Conservation (phyloP, 768 basidiomycete species). For the Melanogaster broomeanus region DNA sequence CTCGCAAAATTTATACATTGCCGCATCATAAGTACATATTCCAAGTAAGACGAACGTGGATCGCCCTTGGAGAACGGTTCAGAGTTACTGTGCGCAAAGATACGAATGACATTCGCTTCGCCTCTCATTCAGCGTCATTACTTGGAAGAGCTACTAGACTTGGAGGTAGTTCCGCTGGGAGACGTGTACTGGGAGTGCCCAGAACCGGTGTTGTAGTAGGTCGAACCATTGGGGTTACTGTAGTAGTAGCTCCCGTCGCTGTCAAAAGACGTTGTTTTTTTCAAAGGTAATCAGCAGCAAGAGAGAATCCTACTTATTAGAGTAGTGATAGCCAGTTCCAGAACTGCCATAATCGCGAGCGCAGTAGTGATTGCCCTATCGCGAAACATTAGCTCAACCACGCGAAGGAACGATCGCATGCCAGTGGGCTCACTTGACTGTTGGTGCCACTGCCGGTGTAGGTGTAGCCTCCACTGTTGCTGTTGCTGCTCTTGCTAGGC, state of each 20-base stretch:
- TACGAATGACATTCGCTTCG: too few relatives aligned
- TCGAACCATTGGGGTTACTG: constrained; percentile 58
- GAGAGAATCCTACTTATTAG: constrained; percentile 45
- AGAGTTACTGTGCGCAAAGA: too few relatives aligned
- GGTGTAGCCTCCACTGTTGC: constrained; percentile 33
- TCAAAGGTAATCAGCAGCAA: background rate
- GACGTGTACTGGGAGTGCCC: constrained; percentile 55
- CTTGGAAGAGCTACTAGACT: constrained; percentile 28
- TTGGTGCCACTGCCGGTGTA: constrained; percentile 55
- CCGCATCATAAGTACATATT: too few relatives aligned
- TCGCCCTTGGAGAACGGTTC: too few relatives aligned
- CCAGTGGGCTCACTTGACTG: constrained; percentile 47
- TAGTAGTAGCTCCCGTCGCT: constrained; percentile 67
- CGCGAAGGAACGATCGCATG: background rate
- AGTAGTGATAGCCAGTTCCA: constrained; percentile 58
- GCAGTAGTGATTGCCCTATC: constrained; percentile 64
- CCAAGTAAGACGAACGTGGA: too few relatives aligned
- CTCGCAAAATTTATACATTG: too few relatives aligned
- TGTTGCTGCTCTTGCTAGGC: constrained; percentile 15
- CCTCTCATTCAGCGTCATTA: background rate
- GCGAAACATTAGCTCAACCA: background rate
- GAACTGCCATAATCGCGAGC: constrained; percentile 47
- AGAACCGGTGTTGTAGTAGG: constrained; percentile 53
- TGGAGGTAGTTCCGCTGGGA: constrained; percentile 36
- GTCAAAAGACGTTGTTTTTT: constrained; percentile 3